These are phyloP conservation scores for Eremomyces bilateralis DNA, from an alignment of 495 filamentous ascomycete genomes.

Conservation along the genomic window DNA sequence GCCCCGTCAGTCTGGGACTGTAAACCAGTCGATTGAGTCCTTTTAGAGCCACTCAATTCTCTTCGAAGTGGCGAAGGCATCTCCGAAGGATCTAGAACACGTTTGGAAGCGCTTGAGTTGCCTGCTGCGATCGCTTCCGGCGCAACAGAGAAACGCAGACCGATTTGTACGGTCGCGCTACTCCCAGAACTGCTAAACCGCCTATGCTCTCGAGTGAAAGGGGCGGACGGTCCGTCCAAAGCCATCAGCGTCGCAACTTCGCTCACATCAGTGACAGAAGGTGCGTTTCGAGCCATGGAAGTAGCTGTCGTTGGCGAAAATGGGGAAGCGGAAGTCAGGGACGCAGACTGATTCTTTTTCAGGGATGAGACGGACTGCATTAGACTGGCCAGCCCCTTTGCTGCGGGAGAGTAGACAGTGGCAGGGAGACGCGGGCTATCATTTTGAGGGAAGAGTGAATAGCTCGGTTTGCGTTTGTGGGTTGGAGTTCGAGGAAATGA, in stretches of 20 bases:
- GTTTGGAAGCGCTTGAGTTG: too few species aligned
- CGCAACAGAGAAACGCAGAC: conserved; percentile 13
- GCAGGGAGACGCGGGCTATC: conserved; percentile 13
- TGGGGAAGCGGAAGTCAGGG: not conserved
- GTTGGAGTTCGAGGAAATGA: conserved; percentile 1
- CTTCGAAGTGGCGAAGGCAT: too few species aligned
- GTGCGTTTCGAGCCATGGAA: not conserved
- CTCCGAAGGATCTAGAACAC: too few species aligned
- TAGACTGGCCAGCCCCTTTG: not conserved
- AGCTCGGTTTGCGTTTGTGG: conserved; percentile 7
- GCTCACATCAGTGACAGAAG: conserved; percentile 10
- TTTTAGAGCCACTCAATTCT: too few species aligned
- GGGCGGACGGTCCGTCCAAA: conserved; percentile 7
- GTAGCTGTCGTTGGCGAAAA: not conserved
- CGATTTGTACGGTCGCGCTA: conserved; percentile 15
- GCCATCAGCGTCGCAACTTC: conserved; percentile 9
- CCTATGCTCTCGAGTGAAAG: conserved; percentile 3
- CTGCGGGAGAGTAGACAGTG: conserved; percentile 10
- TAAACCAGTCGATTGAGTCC: too few species aligned
- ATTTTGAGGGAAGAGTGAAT: conserved; percentile 13
- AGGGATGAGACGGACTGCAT: not conserved
- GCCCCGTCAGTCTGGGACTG: too few species aligned
- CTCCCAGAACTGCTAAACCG: conserved; percentile 10
- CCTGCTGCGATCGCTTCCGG: conserved; percentile 12
- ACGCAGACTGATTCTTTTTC: not conserved